These are phyloP conservation scores for Bacterosira constricta DNA, from an alignment of 108 stramenopile species.

Conservation along the genomic window DNA sequence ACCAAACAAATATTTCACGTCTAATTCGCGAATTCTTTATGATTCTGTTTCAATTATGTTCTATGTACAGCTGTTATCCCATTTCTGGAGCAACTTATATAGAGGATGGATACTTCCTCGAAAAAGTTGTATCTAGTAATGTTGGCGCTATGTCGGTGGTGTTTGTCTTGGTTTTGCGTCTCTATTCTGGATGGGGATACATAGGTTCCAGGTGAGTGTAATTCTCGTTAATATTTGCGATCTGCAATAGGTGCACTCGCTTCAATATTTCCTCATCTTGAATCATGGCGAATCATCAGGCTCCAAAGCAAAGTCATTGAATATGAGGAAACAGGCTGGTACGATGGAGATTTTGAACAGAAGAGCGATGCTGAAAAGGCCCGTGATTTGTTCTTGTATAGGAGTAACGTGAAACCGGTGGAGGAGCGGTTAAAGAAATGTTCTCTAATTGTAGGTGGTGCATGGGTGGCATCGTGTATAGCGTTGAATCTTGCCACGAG, in stretches of 20 bases:
- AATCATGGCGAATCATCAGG: background rate
- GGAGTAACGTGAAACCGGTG: slow-evolving; percentile 77
- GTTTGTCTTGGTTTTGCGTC: slow-evolving; percentile 62
- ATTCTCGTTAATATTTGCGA: background rate
- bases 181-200: slow-evolving; percentile 87
- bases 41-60: slow-evolving; percentile 9
- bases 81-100: slow-evolving; percentile 85
- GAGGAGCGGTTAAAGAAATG: slow-evolving; percentile 69
- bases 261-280: background rate
- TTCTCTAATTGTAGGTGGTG: slow-evolving; percentile 48
- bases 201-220: slow-evolving; percentile 51
- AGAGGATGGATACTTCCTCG: slow-evolving; percentile 72
- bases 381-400: slow-evolving; percentile 78
- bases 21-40: no score
- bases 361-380: slow-evolving; percentile 77
- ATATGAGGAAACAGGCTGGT: slow-evolving; percentile 88
- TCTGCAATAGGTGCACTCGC: no score
- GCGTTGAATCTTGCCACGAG: slow-evolving; percentile 61
- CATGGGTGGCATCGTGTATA: slow-evolving; percentile 73
- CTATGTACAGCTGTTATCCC: slow-evolving; percentile 59
- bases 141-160: slow-evolving; percentile 70
- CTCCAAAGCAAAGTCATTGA: slow-evolving; percentile 82
- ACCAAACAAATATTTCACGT: no score
- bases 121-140: slow-evolving; percentile 78
- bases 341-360: slow-evolving; percentile 81